Conservation (phyloP, 306 rosid species). For the Delonix regia region DNA sequence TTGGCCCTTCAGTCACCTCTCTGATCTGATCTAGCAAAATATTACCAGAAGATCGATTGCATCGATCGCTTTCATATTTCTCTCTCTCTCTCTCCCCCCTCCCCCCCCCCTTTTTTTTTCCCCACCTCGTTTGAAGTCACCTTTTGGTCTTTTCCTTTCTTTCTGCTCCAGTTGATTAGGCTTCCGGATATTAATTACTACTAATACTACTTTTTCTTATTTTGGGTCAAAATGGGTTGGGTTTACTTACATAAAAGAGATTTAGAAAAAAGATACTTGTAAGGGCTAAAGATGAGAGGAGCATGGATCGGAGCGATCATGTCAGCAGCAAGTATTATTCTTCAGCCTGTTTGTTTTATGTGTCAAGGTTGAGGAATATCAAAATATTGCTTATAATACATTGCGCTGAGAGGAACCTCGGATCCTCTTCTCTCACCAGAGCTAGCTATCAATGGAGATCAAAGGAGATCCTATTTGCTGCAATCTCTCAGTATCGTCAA, state of each 20-base stretch:
- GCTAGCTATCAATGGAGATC: conserved; percentile 27
- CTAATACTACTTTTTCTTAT: conserved; percentile 17
- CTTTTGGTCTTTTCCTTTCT: background rate
- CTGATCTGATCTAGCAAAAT: conserved; percentile 63
- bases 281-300: conserved; percentile 48
- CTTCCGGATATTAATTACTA: background rate
- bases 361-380: conserved; percentile 64
- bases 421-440: conserved; percentile 76
- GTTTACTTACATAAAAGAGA: conserved; percentile 35
- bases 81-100: conserved; percentile 30
- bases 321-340: conserved; percentile 76
- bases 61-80: conserved; percentile 33
- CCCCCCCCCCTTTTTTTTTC: background rate
- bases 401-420: conserved; percentile 99
- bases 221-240: conserved; percentile 36
- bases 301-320: conserved; percentile 93
- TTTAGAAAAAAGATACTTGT: background rate
- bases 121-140: background rate
- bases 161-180: conserved; percentile 3
- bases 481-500: conserved; percentile 38
- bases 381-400: conserved; percentile 32
- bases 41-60: background rate
- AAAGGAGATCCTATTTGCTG: conserved; percentile 40
- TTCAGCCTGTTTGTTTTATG: conserved; percentile 65
- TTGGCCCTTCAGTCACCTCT: conserved; percentile 78